Evolutionary conservation across 2,329 filamentous ascomycete genomes (phyloP), one percentile per base, ranked within the genome.

Genomic region (Nigrospora sphaerica): DNA sequence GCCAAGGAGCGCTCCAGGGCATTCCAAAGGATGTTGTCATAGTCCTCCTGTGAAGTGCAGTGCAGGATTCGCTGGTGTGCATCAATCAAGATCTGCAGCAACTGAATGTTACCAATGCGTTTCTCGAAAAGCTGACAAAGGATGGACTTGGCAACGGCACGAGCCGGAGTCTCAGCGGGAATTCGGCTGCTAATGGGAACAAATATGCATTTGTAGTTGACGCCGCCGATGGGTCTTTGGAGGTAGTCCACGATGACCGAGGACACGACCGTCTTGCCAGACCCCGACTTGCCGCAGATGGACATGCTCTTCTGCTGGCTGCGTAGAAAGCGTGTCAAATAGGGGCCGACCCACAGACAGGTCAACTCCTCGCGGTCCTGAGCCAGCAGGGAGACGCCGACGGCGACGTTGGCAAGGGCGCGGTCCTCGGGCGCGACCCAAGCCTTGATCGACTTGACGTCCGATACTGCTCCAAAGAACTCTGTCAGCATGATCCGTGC

Each of bases 161-260:
- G 52, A 2, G 60, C 53, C 1, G 57, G 57, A 2, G 62, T 57
- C 39, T 63, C 57, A 2, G 57, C 59, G 0, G 62, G 58, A 7
- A 67, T 55, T 34, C 62, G 54, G 34, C 54, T 55, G 34, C 14
- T 37, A 11, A 18, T 67, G 2, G 66, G 62, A 18, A 68, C 53
- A 41, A 62, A 66, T 3, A 69, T 44, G 3, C 61, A 53, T 17
- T 61, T 62, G 47, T 66, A 67, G 13, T 50, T 50, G 2, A 62
- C 54, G 4, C 65, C 64, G 11, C 57, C 60, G 32, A 68, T 62
- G 4, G 63, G 57, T 38, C 65, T 57, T 47, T 68, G 66, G 17
- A 69, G 54, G 44, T 62, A 58, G 37, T 69, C 66, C 11, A 62
- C 55, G 41, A 69, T 65, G 10, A 68, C 65, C 0, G 64, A 64